phyloP scores from a whole-genome alignment of 2,329 filamentous ascomycete species.

The Paramyrothecium sp. region DNA sequence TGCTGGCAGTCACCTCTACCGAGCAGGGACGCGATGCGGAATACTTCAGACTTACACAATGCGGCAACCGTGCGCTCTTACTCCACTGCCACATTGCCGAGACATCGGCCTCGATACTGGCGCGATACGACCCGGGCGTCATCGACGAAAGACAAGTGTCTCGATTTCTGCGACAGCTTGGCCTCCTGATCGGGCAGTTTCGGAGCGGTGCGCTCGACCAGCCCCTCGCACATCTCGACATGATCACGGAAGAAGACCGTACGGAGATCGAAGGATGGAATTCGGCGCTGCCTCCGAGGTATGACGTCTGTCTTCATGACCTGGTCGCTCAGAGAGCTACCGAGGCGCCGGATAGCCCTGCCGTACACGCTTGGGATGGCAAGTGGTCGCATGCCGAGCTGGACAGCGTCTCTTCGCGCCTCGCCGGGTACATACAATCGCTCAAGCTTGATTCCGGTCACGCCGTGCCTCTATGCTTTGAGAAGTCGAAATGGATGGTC shows the following conservation, averaged over 20 bases:
- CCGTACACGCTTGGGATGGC: not conserved
- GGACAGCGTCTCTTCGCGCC: not conserved
- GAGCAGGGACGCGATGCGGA: not conserved
- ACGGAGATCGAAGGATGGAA: not conserved
- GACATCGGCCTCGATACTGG: not conserved
- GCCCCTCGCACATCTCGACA: not conserved
- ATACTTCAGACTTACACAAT: too few relatives aligned
- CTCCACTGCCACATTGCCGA: not conserved
- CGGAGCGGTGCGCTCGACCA: not conserved
- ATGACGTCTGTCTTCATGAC: slow-evolving; percentile 7
- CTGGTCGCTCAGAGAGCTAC: slow-evolving; percentile 5
- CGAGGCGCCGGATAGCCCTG: not conserved
- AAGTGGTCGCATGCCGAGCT: not conserved
- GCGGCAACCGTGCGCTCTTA: too few relatives aligned
- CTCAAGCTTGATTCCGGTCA: not conserved
- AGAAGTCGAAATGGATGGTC: not conserved
- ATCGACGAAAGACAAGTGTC: not conserved
- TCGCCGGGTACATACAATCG: not conserved
- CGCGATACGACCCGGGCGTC: not conserved
- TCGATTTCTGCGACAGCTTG: not conserved
- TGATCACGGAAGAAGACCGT: not conserved
- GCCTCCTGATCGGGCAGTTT: not conserved
- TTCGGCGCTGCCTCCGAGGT: not conserved
- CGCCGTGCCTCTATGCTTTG: not conserved
- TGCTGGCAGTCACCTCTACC: not conserved